Percentiles rank a stretch among this genome's conserved stretches.
phyloP scores from a whole-genome alignment of 2,329 filamentous ascomycete species.

The Trichoderma koningiopsis region DNA sequence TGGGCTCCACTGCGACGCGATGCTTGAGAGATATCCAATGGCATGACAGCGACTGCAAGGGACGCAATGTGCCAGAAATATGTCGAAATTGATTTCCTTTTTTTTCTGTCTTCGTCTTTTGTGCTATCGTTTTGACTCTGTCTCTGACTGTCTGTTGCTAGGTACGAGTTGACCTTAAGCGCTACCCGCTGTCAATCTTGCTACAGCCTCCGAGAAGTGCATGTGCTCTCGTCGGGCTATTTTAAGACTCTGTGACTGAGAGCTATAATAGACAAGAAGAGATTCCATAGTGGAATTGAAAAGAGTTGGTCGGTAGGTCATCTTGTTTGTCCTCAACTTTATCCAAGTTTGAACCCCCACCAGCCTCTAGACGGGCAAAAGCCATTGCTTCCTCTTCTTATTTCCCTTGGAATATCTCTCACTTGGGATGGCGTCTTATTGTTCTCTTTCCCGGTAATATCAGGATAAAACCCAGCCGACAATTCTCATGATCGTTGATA shows the following conservation, averaged over 20 bases:
- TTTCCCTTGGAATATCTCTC: slow-evolving; percentile 8
- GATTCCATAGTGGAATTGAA: slow-evolving; percentile 37
- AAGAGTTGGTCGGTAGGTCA: slow-evolving; percentile 32
- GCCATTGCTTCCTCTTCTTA: slow-evolving; percentile 18
- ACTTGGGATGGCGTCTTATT: slow-evolving; percentile 17
- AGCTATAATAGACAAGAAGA: slow-evolving; percentile 48
- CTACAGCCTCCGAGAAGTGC: slow-evolving; percentile 53
- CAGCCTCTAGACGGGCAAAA: slow-evolving; percentile 21
- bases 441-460: slow-evolving; percentile 17
- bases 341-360: slow-evolving; percentile 33
- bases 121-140: slow-evolving; percentile 70
- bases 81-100: slow-evolving; percentile 45
- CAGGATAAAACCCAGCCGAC: slow-evolving; percentile 22
- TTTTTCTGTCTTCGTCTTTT: slow-evolving; percentile 44
- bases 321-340: slow-evolving; percentile 34
- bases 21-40: slow-evolving; percentile 21
- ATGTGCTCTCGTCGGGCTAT: slow-evolving; percentile 42
- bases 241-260: slow-evolving; percentile 50
- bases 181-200: slow-evolving; percentile 61
- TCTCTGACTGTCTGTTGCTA: slow-evolving; percentile 54
- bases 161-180: slow-evolving; percentile 66
- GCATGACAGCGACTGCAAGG: slow-evolving; percentile 40
- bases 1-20: slow-evolving; percentile 18
- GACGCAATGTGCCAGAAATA: slow-evolving; percentile 26
- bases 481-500: slow-evolving; percentile 29